Conservation (phyloP, 2,329 filamentous ascomycete species). For the Botrytis elliptica region DNA sequence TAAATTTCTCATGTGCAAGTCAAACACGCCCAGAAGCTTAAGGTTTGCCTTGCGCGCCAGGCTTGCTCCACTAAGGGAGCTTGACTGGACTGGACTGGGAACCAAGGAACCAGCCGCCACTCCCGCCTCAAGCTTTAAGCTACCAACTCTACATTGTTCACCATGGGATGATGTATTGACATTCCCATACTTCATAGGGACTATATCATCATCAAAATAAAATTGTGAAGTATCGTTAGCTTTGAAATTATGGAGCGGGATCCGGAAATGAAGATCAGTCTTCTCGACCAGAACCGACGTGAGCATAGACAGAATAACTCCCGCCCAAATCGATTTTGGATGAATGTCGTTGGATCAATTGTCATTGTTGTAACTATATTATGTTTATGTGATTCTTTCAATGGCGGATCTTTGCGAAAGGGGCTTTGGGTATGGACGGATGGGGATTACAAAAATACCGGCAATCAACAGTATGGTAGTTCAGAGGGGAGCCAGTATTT, state of each 20-base stretch:
- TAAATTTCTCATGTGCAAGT: slow-evolving; percentile 1
- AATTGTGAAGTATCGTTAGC: neutral
- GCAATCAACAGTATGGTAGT: slow-evolving; percentile 20
- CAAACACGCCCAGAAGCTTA: neutral
- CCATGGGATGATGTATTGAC: slow-evolving; percentile 10
- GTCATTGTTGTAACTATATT: neutral
- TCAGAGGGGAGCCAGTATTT: slow-evolving; percentile 48
- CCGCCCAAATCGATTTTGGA: neutral
- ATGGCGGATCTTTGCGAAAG: neutral
- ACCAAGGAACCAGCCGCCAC: neutral
- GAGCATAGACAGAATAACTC: slow-evolving; percentile 8
- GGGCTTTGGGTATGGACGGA: slow-evolving; percentile 20
- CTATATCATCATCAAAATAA: neutral
- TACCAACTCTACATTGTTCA: slow-evolving; percentile 8
- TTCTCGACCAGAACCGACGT: slow-evolving; percentile 2
- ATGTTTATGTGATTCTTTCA: neutral
- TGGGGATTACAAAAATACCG: neutral
- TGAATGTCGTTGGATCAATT: neutral
- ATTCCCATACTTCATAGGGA: neutral
- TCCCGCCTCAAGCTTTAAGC: neutral
- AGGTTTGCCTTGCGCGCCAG: slow-evolving; percentile 22
- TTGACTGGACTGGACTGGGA: slow-evolving; percentile 6
- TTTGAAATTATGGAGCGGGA: slow-evolving; percentile 8
- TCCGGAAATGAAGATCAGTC: slow-evolving; percentile 14
- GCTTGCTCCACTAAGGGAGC: slow-evolving; percentile 6